Conservation (phyloP, 2,329 filamentous ascomycete genomes). For the Colletotrichum agaves region DNA sequence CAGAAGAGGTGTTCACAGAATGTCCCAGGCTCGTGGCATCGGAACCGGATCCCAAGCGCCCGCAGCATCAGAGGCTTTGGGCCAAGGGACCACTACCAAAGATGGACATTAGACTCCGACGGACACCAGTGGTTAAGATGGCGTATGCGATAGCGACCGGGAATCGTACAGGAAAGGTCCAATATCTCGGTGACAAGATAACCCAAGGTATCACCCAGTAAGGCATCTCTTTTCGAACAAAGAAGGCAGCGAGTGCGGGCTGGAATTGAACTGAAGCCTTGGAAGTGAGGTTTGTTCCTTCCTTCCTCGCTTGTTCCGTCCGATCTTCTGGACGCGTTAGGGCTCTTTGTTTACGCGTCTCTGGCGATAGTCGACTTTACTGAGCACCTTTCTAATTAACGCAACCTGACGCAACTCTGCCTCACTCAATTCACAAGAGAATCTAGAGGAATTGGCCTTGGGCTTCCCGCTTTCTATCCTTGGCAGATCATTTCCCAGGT, state of each 20-base stretch:
- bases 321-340: background rate
- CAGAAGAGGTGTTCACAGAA: background rate
- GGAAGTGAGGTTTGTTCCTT: background rate
- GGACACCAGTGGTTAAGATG: background rate
- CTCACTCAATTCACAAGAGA: no score
- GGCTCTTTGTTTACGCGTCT: background rate
- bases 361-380: background rate
- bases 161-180: background rate
- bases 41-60: constrained; percentile 3
- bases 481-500: no score
- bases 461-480: no score
- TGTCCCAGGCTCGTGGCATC: background rate
- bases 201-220: background rate
- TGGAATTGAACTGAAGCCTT: background rate
- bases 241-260: background rate
- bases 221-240: background rate
- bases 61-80: background rate
- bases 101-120: no score
- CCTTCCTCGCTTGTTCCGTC: background rate
- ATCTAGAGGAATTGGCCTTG: no score
- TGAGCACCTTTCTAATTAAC: no score
- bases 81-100: background rate
- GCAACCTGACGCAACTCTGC: no score
- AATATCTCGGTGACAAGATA: background rate
- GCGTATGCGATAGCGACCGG: background rate